phyloP scores from a whole-genome alignment of 768 basidiomycete genomes.

The Leccinum incarnatum region DNA sequence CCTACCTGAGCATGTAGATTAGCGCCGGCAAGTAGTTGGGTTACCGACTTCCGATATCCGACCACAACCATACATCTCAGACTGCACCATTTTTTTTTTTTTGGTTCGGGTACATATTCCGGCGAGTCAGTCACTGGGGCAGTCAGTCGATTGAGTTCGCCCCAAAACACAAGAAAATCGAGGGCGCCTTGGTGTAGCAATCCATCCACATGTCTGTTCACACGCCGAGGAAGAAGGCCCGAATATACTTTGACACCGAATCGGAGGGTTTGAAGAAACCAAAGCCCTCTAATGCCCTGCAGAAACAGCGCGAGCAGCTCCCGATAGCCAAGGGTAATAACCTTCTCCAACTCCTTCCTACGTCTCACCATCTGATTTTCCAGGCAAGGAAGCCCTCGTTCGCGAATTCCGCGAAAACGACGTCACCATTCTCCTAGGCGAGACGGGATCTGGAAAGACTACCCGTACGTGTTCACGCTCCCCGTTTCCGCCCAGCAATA shows the following conservation, averaged over 20 bases:
- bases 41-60: constrained; percentile 17
- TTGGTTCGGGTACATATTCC: not conserved
- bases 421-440: constrained; percentile 87
- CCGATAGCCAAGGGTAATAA: constrained; percentile 73
- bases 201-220: constrained; percentile 13
- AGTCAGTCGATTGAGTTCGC: not conserved
- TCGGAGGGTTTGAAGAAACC: constrained; percentile 11
- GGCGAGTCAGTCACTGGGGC: not conserved
- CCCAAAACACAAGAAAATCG: not conserved
- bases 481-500: not conserved
- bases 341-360: not conserved
- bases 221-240: constrained; percentile 29
- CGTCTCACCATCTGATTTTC: not conserved
- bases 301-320: constrained; percentile 66
- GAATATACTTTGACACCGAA: constrained; percentile 14
- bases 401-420: constrained; percentile 74
- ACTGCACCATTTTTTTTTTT: not conserved
- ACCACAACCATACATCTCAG: not conserved
- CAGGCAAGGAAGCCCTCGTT: constrained; percentile 75
- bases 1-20: too few relatives aligned
- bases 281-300: constrained; percentile 33
- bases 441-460: constrained; percentile 98
- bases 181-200: not conserved
- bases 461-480: constrained; percentile 69
- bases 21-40: constrained; percentile 7